A percentile compares a stretch with the other conserved stretches of the same genome.
These are phyloP conservation scores for Colletotrichum tropicicola DNA, from an alignment of 2,329 filamentous ascomycete species.

Conservation along the genomic window DNA sequence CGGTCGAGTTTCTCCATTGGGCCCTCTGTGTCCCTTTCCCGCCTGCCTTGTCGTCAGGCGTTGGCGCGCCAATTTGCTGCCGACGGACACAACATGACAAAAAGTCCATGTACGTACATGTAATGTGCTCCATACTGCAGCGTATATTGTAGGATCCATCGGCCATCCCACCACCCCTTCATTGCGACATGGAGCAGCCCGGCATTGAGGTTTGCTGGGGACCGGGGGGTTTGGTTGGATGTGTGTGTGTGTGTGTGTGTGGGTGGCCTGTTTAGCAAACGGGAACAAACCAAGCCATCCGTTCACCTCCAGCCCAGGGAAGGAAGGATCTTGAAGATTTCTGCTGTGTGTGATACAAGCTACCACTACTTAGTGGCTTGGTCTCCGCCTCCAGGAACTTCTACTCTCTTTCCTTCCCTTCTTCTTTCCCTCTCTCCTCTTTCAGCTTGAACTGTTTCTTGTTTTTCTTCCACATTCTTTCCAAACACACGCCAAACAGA, in stretches of 20 bases:
- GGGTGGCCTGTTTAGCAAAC: background rate
- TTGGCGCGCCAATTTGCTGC: background rate
- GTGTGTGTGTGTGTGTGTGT: no score
- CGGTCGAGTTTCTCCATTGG: background rate
- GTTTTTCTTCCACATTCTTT: conserved; percentile 27
- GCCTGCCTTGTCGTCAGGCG: background rate
- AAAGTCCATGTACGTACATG: background rate
- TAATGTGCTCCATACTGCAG: background rate
- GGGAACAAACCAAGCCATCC: no score
- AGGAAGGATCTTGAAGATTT: conserved; percentile 13
- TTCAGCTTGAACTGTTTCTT: conserved; percentile 23
- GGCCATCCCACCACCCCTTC: background rate
- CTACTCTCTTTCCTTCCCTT: background rate
- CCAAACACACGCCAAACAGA: conserved; percentile 15
- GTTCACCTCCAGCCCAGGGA: no score
- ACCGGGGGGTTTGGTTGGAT: no score
- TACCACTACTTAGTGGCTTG: conserved; percentile 28
- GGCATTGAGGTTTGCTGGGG: background rate
- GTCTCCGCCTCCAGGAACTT: background rate
- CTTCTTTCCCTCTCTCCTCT: conserved; percentile 9
- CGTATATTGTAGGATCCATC: background rate
- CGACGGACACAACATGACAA: no score
- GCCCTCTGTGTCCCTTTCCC: background rate
- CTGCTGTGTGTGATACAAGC: background rate
- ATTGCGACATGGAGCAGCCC: conserved; percentile 23